These are phyloP conservation scores for Tuber borchii DNA, from an alignment of 495 filamentous ascomycete genomes.

Conservation along the genomic window DNA sequence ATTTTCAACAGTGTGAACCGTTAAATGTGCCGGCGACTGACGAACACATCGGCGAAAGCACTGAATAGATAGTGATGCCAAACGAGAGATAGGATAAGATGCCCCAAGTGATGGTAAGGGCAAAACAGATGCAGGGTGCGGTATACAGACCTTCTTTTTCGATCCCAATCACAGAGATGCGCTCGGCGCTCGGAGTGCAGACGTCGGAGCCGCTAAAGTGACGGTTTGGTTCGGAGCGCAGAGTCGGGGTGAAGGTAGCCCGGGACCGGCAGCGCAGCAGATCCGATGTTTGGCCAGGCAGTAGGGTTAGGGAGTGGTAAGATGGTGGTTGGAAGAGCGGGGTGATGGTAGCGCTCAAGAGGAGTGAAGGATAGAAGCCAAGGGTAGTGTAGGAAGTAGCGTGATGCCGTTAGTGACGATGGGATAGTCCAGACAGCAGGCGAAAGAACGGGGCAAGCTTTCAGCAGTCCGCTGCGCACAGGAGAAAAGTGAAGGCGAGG, in stretches of 20 bases:
- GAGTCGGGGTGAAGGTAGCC: neutral
- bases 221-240: conserved; percentile 24
- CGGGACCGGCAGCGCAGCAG: conserved; percentile 2
- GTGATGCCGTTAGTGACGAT: conserved; percentile 29
- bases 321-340: conserved; percentile 9
- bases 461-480: conserved; percentile 17
- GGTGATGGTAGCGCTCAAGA: conserved; percentile 25
- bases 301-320: conserved; percentile 11
- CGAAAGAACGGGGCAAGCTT: conserved; percentile 43
- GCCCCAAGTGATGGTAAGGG: conserved; percentile 7
- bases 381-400: conserved; percentile 14
- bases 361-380: conserved; percentile 39
- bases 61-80: conserved; percentile 14
- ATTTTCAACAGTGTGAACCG: neutral
- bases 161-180: conserved; percentile 22
- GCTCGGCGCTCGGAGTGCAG: conserved; percentile 33
- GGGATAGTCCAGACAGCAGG: conserved; percentile 27
- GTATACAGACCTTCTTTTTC: conserved; percentile 25
- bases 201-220: neutral
- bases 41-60: conserved; percentile 12
- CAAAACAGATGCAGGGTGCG: conserved; percentile 4
- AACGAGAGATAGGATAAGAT: conserved; percentile 9
- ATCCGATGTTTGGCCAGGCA: conserved; percentile 18
- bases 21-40: conserved; percentile 19
- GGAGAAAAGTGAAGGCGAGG: conserved; percentile 23